phyloP scores from a whole-genome alignment of 2,329 filamentous ascomycete genomes.

The Fusarium sp. region DNA sequence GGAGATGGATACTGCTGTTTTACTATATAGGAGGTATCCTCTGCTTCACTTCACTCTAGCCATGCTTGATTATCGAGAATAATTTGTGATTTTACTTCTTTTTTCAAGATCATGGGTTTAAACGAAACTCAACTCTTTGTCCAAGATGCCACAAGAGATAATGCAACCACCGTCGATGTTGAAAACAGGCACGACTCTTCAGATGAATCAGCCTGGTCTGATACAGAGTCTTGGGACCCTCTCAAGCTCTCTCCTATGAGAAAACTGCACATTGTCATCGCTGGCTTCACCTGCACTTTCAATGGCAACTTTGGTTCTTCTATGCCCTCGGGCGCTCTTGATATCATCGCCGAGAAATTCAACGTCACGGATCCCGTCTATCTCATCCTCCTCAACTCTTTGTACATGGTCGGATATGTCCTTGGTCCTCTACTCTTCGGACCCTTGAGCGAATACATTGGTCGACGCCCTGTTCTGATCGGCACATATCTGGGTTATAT shows the following conservation, averaged over 20 bases:
- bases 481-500: conserved; percentile 51
- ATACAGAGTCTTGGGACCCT: conserved; percentile 42
- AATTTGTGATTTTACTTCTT: not conserved
- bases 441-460: conserved; percentile 52
- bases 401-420: conserved; percentile 53
- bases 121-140: conserved; percentile 18
- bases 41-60: not conserved
- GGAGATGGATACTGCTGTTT: conserved; percentile 6
- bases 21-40: conserved; percentile 12
- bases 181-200: conserved; percentile 31
- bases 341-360: conserved; percentile 49
- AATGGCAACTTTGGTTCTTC: conserved; percentile 53
- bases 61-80: not conserved
- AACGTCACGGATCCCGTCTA: conserved; percentile 42
- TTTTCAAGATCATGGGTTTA: conserved; percentile 14
- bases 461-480: conserved; percentile 50
- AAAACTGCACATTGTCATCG: conserved; percentile 51
- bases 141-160: conserved; percentile 15
- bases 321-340: conserved; percentile 53
- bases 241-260: conserved; percentile 49
- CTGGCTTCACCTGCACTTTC: conserved; percentile 53
- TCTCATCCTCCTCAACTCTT: conserved; percentile 52
- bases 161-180: not conserved
- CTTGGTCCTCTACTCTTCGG: conserved; percentile 52
- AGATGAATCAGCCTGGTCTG: conserved; percentile 36